Evolutionary conservation across 176 grass and related monocot species (phyloP), one percentile per base, ranked within the genome.

Genomic region (Musa itinerans): DNA sequence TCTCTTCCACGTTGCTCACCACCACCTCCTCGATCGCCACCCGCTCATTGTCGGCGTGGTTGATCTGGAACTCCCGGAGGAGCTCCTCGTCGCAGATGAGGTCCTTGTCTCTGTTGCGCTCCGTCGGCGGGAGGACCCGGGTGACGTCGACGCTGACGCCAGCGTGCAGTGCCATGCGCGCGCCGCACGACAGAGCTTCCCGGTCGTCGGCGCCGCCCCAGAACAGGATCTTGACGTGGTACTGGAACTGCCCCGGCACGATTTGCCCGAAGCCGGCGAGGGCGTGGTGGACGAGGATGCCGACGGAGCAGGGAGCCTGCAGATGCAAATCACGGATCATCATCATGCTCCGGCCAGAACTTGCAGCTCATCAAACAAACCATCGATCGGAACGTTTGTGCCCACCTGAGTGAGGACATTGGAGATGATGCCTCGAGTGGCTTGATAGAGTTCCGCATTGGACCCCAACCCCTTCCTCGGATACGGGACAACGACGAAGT

Each of bases 141-240:
- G 73, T 29, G 5, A 82, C 72, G 7, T 7, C 73, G 34, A 79
- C 50, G 51, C 34, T 10, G 13, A 82, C 59, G 8, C 25, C n/a
- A 8, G 59, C 27, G 69, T 82, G 75, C 8, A 10, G 50, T 13
- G 61, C 26, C 74, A 86, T 82, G 27, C 69, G 84, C 5, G 52
- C 13, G 9, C 69, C 79, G 22, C 59, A 78, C 3, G 84, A 61
- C 48, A 86, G 63, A 1, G 61, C 84, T 70, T 86, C 84, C 21
- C 80, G 66, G 73, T 86, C 84, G 73, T 86, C 79, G 8, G 75
- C 53, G 3, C 84, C 84, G 29, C 84, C 84, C 80, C 74, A 81
- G 50, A 82, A 86, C 15, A 82, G 67, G 26, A 82, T 80, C 1
- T 53, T 58, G 13, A 86, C 58, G 68, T 14, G 14, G 52, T 34